These are phyloP conservation scores for Darksidea phi DNA, from an alignment of 495 filamentous ascomycete species.

Conservation along the genomic window DNA sequence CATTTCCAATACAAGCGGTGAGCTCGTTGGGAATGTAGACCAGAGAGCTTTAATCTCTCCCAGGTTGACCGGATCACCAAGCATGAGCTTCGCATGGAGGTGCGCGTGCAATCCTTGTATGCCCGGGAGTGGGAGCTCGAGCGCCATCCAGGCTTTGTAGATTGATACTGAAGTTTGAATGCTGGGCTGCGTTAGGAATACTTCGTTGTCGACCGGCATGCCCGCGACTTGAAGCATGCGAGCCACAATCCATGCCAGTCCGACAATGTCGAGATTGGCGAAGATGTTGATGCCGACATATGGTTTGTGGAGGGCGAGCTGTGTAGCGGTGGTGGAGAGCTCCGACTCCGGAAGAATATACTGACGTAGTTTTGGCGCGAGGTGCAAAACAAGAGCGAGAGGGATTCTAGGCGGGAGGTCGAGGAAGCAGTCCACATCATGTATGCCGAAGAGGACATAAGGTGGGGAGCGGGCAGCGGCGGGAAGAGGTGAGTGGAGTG, in stretches of 20 bases:
- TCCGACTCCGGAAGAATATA: conserved; percentile 3
- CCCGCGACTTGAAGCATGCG: conserved; percentile 6
- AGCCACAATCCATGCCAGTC: neutral
- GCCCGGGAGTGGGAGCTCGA: neutral
- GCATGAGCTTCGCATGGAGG: neutral
- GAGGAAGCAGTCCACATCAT: neutral
- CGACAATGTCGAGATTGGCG: neutral
- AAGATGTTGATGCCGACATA: conserved; percentile 15
- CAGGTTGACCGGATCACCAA: neutral
- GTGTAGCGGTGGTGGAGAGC: neutral
- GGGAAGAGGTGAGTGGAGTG: neutral
- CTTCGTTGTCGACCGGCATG: no score
- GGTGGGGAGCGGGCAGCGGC: neutral
- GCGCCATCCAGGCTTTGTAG: neutral
- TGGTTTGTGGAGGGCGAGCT: neutral
- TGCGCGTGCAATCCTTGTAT: neutral
- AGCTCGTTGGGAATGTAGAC: neutral
- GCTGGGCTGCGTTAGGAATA: neutral
- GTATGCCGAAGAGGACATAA: conserved; percentile 11
- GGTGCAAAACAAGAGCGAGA: conserved; percentile 7
- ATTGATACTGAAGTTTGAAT: neutral
- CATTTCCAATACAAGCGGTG: neutral
- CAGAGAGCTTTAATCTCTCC: neutral
- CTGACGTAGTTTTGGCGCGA: conserved; percentile 5
- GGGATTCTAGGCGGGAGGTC: conserved; percentile 7